phyloP scores from a whole-genome alignment of 1,284 basidiomycete species.

The Marasmius sp. region DNA sequence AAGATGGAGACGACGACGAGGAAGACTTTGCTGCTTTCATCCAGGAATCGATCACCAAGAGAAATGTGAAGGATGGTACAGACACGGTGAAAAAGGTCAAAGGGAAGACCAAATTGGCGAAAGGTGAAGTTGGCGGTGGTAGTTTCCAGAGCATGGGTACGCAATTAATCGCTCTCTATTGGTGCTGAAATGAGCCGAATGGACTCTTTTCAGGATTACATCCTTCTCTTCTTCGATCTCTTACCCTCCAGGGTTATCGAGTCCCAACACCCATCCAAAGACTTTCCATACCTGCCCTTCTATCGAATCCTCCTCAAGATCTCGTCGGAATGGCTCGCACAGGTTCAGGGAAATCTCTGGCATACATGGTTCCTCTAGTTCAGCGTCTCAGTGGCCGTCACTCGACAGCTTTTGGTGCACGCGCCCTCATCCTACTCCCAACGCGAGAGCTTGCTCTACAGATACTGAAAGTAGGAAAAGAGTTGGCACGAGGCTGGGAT shows the following conservation, averaged over 20 bases:
- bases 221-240: conserved; percentile 80
- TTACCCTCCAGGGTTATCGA: conserved; percentile 92
- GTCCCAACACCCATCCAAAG: conserved; percentile 97
- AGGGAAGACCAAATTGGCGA: conserved; percentile 61
- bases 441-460: conserved; percentile 95
- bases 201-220: conserved; percentile 63
- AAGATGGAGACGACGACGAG: conserved; percentile 42
- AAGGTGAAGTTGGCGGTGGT: conserved; percentile 78
- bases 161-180: conserved; percentile 23
- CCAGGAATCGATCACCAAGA: conserved; percentile 60
- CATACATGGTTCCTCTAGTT: conserved; percentile 92
- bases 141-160: conserved; percentile 88
- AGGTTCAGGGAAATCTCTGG: conserved; percentile 97
- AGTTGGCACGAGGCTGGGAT: conserved; percentile 80
- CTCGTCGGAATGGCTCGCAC: conserved; percentile 98
- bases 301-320: conserved; percentile 87
- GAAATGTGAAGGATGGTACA: conserved; percentile 69
- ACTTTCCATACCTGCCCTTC: conserved; percentile 83
- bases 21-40: conserved; percentile 64
- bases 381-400: conserved; percentile 86
- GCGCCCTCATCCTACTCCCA: conserved; percentile 89
- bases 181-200: conserved; percentile 1
- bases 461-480: conserved; percentile 93
- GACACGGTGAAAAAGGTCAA: conserved; percentile 71
- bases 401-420: conserved; percentile 78